Base-by-base conservation (phyloP, 108 stramenopile species). In the Cylindrotheca fusiformis region DNA sequence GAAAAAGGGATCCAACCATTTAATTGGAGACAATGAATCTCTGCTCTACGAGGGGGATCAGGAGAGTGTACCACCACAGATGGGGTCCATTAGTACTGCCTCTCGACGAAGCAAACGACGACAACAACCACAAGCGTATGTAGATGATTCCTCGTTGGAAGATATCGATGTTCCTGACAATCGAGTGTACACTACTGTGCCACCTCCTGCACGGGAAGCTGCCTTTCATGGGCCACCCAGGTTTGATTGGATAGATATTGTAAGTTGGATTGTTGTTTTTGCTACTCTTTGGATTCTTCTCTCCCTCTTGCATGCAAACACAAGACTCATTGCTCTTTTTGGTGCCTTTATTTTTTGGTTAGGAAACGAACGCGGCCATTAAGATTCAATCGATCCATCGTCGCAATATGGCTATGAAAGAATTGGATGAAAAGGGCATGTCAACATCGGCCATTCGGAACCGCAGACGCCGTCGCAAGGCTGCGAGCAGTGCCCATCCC, bases 241-340 rank as follows among this genome's bases (percentile, higher is more conserved):
- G n/a, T 93, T 88, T 72, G 91, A 93, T 65, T 93, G 91, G 91
- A 85, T 93, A 61, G 91, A 93, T 75, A 79, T 93, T 67, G 90
- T 88, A 72, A 70, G 86, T 87, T n/a, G 24, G 27, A 32, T n/a
- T 51, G 17, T 51, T 21, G 19, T 18, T 44, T 8, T 44, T 14
- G 41, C 12, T 21, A 51, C 5, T 51, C 24, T 14, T 51, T 4
- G 17, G 61, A n/a, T 31, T 20, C 22, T 36, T 54, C 14, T 5
- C 19, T 58, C 3, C 19, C 59, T 59, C 28, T 52, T 22, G 18
- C 1, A 1, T 25, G 12, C 21, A 21, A 3, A 1, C 8, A 19
- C 0, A 19, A 48, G n/a, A 23, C 22, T 29, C 23, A 18, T 26
- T 29, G 8, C 4, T 28, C 48, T 21, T 62, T 19, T 50, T 20